Percentiles rank a stretch among this genome's conserved stretches.
Conservation (phyloP, 2,329 filamentous ascomycete species). For the Penicillium psychrosexuale region DNA sequence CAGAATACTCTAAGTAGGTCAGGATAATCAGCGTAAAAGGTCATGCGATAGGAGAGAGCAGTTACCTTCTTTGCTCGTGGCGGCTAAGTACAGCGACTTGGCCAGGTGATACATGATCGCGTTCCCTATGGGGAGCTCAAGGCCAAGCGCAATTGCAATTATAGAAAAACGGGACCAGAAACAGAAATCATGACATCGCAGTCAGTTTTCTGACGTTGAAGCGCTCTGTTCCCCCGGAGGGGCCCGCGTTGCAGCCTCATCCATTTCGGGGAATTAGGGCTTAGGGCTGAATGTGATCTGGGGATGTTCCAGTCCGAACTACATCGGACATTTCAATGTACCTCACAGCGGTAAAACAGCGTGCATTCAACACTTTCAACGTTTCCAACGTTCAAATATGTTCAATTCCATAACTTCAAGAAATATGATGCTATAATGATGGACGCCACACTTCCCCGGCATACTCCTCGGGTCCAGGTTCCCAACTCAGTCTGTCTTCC, state of each 20-base stretch:
- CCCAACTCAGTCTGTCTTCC: not conserved
- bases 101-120: constrained; percentile 85
- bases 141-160: constrained; percentile 14
- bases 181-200: constrained; percentile 23
- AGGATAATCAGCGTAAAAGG: not conserved
- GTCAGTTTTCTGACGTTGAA: constrained; percentile 1
- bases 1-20: constrained; percentile 73
- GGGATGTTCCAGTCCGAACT: not conserved
- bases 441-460: not conserved
- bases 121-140: constrained; percentile 19
- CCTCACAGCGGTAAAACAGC: not conserved
- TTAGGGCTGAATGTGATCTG: constrained; percentile 17
- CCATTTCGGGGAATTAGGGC: constrained; percentile 29
- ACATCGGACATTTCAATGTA: not conserved
- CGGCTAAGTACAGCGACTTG: constrained; percentile 91
- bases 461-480: not conserved
- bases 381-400: not conserved
- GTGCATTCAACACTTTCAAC: not conserved
- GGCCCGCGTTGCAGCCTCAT: constrained; percentile 15
- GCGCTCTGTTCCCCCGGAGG: not conserved
- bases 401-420: not conserved
- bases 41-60: not conserved
- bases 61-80: constrained; percentile 90
- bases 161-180: not conserved
- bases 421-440: not conserved